Evolutionary conservation across 2,329 filamentous ascomycete genomes (phyloP).

Genomic region (Colletotrichum tamarilloi): DNA sequence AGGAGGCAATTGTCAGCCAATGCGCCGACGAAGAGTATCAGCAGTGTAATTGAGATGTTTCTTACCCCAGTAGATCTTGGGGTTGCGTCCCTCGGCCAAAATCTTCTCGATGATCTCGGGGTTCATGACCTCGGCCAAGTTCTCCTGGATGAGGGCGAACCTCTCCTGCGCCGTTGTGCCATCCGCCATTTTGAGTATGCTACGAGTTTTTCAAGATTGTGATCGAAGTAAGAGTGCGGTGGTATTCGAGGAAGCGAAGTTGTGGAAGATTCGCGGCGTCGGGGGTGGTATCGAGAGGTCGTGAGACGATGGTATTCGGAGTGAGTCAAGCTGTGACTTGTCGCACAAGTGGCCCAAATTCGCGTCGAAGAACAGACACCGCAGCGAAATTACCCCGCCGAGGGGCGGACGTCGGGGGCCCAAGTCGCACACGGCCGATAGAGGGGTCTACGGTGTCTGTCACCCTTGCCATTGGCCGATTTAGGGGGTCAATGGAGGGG

Average conservation of each 20-base stretch:
- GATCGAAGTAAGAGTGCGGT: not conserved
- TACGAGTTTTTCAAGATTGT: not conserved
- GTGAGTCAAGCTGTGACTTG: constrained; percentile 32
- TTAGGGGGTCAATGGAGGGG: constrained; percentile 15
- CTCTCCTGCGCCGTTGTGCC: constrained; percentile 66
- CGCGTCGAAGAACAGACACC: constrained; percentile 5
- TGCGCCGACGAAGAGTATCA: constrained; percentile 1
- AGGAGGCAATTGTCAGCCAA: constrained; percentile 25
- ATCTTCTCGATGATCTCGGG: constrained; percentile 84
- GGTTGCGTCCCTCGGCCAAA: constrained; percentile 74
- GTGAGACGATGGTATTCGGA: not conserved
- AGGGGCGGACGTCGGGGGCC: constrained; percentile 32
- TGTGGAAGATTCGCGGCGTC: not conserved
- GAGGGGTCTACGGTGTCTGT: constrained; percentile 31
- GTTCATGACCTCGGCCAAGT: constrained; percentile 85
- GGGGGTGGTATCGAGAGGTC: not conserved
- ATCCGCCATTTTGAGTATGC: constrained; percentile 37
- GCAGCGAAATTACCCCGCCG: constrained; percentile 36
- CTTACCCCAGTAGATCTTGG: constrained; percentile 86
- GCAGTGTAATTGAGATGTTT: not conserved
- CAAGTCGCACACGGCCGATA: constrained; percentile 27
- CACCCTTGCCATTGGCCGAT: constrained; percentile 27
- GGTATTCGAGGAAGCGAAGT: not conserved
- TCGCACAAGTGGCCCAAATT: constrained; percentile 26
- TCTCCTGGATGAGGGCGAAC: constrained; percentile 81